phyloP scores from a whole-genome alignment of 495 filamentous ascomycete genomes.

The Neurospora sp. region DNA sequence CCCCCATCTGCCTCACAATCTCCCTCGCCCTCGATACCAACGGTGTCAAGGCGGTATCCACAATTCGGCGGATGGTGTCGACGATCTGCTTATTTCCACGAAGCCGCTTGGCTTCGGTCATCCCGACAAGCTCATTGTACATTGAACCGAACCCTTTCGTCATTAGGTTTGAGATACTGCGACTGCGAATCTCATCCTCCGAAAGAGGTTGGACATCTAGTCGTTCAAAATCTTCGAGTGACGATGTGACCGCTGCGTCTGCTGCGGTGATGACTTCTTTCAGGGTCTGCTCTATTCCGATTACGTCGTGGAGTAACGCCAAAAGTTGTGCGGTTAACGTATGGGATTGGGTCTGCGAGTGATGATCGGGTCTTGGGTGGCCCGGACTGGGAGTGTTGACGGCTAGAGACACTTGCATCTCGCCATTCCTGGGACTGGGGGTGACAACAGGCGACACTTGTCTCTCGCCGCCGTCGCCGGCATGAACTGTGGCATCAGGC shows the following conservation, averaged over 20 bases:
- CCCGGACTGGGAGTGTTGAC: background rate
- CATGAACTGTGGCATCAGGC: background rate
- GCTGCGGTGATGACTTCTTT: background rate
- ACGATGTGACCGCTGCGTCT: background rate
- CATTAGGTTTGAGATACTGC: background rate
- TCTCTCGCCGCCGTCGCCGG: too few species aligned
- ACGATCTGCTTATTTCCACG: background rate
- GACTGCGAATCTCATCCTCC: background rate
- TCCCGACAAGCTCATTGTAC: background rate
- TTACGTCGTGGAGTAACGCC: background rate
- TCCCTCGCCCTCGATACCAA: background rate
- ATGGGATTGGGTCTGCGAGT: background rate
- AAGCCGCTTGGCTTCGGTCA: background rate
- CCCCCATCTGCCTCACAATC: background rate
- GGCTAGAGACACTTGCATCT: too few species aligned
- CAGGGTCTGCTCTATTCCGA: background rate
- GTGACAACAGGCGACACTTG: too few species aligned
- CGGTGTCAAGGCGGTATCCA: background rate
- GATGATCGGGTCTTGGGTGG: background rate
- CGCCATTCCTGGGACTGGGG: too few species aligned
- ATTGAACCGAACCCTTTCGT: background rate
- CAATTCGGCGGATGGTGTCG: background rate
- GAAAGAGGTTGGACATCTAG: too few species aligned
- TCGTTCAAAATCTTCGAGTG: background rate
- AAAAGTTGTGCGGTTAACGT: background rate